Evolutionary conservation across 1,139 yeast genomes (phyloP).

Genomic region (Candida gigantensis): DNA sequence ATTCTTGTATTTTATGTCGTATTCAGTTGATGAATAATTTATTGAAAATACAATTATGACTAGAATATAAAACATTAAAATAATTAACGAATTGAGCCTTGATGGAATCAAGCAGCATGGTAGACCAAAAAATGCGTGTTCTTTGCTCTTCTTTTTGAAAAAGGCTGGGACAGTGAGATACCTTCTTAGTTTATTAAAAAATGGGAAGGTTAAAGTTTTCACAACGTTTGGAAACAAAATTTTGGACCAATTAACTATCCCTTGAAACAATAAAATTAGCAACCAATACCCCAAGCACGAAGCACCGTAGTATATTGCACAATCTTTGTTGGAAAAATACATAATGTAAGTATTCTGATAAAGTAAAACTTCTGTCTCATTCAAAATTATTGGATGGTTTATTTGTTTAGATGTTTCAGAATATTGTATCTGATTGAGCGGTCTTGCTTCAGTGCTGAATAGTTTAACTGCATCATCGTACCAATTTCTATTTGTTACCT

Average conservation of each 20-base stretch:
- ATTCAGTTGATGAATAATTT: conserved; percentile 19
- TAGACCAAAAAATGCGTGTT: conserved; percentile 19
- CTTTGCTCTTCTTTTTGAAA: conserved; percentile 24
- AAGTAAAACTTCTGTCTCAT: conserved; percentile 15
- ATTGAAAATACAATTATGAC: conserved; percentile 35
- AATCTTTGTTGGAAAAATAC: conserved; percentile 34
- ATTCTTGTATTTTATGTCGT: conserved; percentile 26
- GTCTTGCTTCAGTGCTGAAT: conserved; percentile 16
- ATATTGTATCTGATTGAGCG: conserved; percentile 20
- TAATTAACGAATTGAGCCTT: conserved; percentile 24
- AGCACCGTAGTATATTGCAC: conserved; percentile 48
- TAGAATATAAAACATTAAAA: conserved; percentile 43
- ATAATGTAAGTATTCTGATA: conserved; percentile 25
- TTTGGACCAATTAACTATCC: conserved; percentile 43
- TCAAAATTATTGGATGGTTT: conserved; percentile 23
- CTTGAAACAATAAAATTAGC: conserved; percentile 39
- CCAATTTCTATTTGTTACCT: conserved; percentile 7
- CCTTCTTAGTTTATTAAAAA: conserved; percentile 28
- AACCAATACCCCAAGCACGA: conserved; percentile 53
- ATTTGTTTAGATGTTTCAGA: conserved; percentile 24
- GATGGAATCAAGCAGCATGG: conserved; percentile 29
- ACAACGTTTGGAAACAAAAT: conserved; percentile 25
- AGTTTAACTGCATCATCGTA: conserved; percentile 3
- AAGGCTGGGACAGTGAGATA: conserved; percentile 35
- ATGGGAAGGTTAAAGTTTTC: conserved; percentile 23